phyloP scores from a whole-genome alignment of 805 yeast genomes.

The Yarrowia porcina region DNA sequence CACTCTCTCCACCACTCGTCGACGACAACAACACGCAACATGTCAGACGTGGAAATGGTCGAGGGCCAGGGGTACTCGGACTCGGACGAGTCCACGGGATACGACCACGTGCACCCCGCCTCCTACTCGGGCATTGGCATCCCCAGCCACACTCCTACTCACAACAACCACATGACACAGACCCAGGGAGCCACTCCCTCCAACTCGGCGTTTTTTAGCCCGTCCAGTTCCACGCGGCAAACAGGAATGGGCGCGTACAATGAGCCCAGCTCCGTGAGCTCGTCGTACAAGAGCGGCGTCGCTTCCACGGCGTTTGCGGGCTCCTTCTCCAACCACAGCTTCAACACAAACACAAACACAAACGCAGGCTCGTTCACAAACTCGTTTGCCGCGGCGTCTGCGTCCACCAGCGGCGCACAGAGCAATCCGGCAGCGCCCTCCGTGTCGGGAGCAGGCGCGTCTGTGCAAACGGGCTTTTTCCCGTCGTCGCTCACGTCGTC shows the following conservation, averaged over 20 bases:
- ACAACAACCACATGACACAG: too few species aligned
- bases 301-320: not conserved
- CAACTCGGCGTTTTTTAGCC: slow-evolving; percentile 32
- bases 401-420: too few species aligned
- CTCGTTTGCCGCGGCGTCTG: not conserved
- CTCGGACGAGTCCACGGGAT: slow-evolving; percentile 19
- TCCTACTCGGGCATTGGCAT: slow-evolving; percentile 15
- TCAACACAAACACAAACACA: not conserved
- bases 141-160: not conserved
- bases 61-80: slow-evolving; percentile 26
- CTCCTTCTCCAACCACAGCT: not conserved
- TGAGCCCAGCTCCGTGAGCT: slow-evolving; percentile 32
- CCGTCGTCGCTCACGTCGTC: slow-evolving; percentile 36
- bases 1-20: too few species aligned
- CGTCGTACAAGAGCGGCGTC: slow-evolving; percentile 31
- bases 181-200: not conserved
- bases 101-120: slow-evolving; percentile 10
- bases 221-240: slow-evolving; percentile 33
- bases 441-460: not conserved
- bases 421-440: not conserved
- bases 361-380: not conserved
- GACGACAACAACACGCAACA: slow-evolving; percentile 8
- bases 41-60: slow-evolving; percentile 26
- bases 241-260: slow-evolving; percentile 30
- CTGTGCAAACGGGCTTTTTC: slow-evolving; percentile 29